Conservation (phyloP, 202 grass and related monocot species). For the Brachypodium distachyon region DNA sequence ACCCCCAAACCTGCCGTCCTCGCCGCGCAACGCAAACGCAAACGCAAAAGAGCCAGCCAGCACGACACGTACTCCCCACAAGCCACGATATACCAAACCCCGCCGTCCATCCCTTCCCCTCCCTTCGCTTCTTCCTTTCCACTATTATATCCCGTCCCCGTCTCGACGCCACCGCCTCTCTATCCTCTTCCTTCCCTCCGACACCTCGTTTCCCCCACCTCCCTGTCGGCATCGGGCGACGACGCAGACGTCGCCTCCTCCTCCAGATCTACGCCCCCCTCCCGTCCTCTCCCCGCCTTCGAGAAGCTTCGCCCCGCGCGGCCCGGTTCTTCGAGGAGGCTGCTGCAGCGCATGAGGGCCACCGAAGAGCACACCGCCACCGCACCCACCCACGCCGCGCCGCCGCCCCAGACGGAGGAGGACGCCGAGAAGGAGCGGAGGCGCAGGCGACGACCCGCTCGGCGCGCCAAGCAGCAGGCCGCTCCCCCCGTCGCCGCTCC, state of each 20-base stretch:
- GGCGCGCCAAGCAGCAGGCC: constrained; percentile 51
- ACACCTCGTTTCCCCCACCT: constrained; percentile 21
- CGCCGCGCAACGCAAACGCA: constrained; percentile 24
- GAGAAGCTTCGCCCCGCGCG: neutral
- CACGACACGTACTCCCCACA: constrained; percentile 12
- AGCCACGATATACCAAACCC: constrained; percentile 7
- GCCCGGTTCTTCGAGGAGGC: neutral
- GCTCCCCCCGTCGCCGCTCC: neutral
- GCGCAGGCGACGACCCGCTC: constrained; percentile 45
- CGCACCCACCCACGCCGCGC: neutral
- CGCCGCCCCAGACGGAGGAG: constrained; percentile 1
- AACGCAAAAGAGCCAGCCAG: neutral
- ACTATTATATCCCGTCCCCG: neutral
- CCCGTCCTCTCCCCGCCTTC: neutral
- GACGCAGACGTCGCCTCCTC: neutral
- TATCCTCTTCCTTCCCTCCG: constrained; percentile 1
- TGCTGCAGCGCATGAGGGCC: constrained; percentile 39
- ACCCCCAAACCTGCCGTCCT: constrained; percentile 21
- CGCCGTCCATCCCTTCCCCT: neutral
- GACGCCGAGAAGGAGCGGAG: constrained; percentile 62
- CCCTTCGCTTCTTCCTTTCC: neutral
- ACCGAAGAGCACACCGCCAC: constrained; percentile 30
- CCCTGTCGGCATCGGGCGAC: constrained; percentile 36
- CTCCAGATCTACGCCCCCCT: constrained; percentile 71
- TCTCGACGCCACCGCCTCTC: neutral